These are phyloP conservation scores for Polyporus tsugae DNA, from an alignment of 1,284 basidiomycete genomes.

Conservation along the genomic window DNA sequence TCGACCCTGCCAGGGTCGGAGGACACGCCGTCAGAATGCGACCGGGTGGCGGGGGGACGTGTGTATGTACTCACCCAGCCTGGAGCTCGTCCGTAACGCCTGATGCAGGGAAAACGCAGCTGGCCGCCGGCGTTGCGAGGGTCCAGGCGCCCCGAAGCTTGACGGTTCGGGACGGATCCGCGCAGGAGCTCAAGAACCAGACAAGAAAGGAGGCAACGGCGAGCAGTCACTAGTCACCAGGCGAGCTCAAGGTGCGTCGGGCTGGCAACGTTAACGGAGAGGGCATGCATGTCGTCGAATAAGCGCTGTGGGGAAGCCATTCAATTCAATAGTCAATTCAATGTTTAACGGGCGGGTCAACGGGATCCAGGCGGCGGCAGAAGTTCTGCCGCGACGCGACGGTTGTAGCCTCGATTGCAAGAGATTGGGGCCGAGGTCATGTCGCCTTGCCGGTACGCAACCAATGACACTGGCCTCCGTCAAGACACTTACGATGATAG, in stretches of 20 bases:
- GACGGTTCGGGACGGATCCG: not conserved
- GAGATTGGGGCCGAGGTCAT: not conserved
- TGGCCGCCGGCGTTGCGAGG: not conserved
- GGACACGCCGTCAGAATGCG: not conserved
- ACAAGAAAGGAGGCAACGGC: not conserved
- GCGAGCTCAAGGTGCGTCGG: not conserved
- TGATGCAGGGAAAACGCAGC: not conserved
- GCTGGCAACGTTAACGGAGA: not conserved
- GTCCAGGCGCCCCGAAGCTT: not conserved
- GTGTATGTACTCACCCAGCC: not conserved
- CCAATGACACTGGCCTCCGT: not conserved
- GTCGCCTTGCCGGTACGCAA: not conserved
- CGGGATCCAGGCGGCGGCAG: not conserved
- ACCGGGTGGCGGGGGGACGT: not conserved
- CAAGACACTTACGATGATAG: not conserved
- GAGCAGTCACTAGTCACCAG: not conserved
- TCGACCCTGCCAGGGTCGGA: conserved; percentile 1
- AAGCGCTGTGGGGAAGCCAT: conserved; percentile 4
- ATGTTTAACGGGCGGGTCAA: not conserved
- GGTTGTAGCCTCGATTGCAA: not conserved
- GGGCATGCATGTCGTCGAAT: not conserved
- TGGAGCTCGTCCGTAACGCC: not conserved
- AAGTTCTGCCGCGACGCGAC: not conserved
- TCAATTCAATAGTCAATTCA: not conserved
- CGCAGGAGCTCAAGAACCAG: not conserved